A percentile compares a stretch with the other conserved stretches of the same genome.
Evolutionary conservation across 1,284 basidiomycete species (phyloP).

Genomic region (Marasmius oreades): DNA sequence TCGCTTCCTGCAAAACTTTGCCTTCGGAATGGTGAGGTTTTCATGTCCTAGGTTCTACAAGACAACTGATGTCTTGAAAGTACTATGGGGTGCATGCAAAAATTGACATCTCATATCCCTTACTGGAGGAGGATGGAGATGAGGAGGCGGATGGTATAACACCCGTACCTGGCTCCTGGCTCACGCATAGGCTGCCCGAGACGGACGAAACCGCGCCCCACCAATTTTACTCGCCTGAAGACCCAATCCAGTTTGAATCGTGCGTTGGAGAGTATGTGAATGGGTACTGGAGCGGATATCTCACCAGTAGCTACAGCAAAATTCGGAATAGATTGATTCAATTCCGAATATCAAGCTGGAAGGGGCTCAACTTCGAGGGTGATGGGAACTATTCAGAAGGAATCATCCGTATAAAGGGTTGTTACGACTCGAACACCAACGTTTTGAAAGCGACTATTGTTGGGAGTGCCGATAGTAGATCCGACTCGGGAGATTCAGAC

Average conservation of each 20-base stretch:
- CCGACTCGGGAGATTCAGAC: not conserved
- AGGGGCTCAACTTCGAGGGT: not conserved
- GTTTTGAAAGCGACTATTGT: not conserved
- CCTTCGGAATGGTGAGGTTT: conserved; percentile 12
- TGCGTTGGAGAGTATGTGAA: conserved; percentile 3
- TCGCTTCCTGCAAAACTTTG: not conserved
- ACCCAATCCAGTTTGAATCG: conserved; percentile 2
- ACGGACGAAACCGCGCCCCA: not conserved
- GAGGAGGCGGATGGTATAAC: no score
- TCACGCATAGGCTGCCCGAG: not conserved
- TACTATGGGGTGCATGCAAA: not conserved
- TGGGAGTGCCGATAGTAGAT: not conserved
- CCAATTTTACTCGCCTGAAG: not conserved
- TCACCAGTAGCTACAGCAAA: not conserved
- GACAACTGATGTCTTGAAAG: not conserved
- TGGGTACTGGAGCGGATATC: conserved; percentile 10
- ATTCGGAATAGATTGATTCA: conserved; percentile 3
- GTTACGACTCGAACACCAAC: not conserved
- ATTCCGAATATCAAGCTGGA: conserved; percentile 4
- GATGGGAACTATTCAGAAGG: conserved; percentile 6
- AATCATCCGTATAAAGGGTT: not conserved
- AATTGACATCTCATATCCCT: not conserved
- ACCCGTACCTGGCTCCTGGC: not conserved
- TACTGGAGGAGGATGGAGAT: not conserved
- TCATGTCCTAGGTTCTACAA: not conserved